phyloP scores from a whole-genome alignment of 495 filamentous ascomycete species.

The Durotheca rogersii region DNA sequence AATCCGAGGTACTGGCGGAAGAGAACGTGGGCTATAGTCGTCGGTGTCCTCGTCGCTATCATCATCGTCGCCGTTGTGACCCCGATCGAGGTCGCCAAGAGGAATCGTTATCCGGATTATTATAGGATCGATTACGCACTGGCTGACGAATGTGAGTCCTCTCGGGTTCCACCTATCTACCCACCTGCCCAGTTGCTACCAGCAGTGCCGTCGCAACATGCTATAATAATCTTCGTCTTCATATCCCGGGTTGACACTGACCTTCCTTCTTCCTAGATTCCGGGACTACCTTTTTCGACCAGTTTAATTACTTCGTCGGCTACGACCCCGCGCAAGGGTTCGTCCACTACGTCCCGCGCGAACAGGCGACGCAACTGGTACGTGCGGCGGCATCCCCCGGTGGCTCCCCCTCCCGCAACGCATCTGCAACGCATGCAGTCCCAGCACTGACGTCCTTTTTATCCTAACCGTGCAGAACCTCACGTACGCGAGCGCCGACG shows the following conservation, averaged over 20 bases:
- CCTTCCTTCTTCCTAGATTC: conserved; percentile 37
- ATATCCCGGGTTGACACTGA: neutral
- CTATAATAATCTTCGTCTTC: too few species aligned
- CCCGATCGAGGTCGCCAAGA: conserved; percentile 57
- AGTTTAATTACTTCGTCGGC: conserved; percentile 48
- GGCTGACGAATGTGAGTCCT: conserved; percentile 41
- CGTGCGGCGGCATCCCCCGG: conserved; percentile 4
- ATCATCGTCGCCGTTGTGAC: conserved; percentile 48
- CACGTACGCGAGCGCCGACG: conserved; percentile 51
- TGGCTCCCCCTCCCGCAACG: too few species aligned
- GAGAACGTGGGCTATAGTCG: conserved; percentile 45
- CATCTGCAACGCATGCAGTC: too few species aligned
- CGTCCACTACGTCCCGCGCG: conserved; percentile 44
- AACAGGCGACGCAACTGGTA: conserved; percentile 31
- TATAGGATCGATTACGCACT: conserved; percentile 39
- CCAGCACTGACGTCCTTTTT: too few species aligned
- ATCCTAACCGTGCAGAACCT: conserved; percentile 57
- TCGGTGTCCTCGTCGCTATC: conserved; percentile 40
- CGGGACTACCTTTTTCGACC: conserved; percentile 55
- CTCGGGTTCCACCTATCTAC: neutral
- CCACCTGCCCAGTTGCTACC: neutral
- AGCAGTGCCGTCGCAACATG: too few species aligned
- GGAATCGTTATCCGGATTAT: conserved; percentile 44
- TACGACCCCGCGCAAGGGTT: conserved; percentile 44
- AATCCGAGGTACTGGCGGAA: conserved; percentile 54